Conservation (phyloP, 2,329 filamentous ascomycete genomes). For the Nemania sp. region DNA sequence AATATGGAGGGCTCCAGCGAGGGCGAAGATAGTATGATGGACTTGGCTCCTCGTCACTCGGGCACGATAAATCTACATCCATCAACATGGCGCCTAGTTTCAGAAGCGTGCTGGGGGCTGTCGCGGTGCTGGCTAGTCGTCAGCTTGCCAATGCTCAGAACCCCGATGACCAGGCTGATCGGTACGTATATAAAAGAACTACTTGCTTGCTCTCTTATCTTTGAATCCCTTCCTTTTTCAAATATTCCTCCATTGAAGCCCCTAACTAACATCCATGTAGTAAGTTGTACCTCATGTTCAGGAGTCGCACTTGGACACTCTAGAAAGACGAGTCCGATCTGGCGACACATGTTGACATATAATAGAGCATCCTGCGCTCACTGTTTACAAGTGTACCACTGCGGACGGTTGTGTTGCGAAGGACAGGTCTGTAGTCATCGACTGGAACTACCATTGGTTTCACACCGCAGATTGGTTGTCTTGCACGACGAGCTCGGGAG, state of each 20-base stretch:
- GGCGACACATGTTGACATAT: conserved; percentile 12
- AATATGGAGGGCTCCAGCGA: conserved; percentile 18
- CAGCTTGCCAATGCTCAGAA: conserved; percentile 37
- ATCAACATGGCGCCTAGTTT: conserved; percentile 35
- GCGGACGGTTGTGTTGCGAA: conserved; percentile 60
- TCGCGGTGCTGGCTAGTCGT: conserved; percentile 31
- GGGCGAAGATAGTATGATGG: neutral
- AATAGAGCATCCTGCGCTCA: conserved; percentile 59
- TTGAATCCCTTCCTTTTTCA: neutral
- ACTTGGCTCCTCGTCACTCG: conserved; percentile 16
- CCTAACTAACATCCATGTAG: conserved; percentile 28
- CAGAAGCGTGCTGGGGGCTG: conserved; percentile 29
- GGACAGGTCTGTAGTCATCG: conserved; percentile 64
- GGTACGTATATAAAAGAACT: conserved; percentile 28
- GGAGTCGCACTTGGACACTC: neutral
- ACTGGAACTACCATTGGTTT: conserved; percentile 57
- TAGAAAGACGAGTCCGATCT: neutral
- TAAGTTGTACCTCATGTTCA: conserved; percentile 19
- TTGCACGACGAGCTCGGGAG: conserved; percentile 48
- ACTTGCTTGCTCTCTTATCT: neutral
- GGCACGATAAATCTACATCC: neutral
- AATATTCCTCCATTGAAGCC: neutral
- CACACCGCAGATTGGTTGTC: conserved; percentile 34
- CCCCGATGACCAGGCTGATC: conserved; percentile 37
- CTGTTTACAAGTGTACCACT: conserved; percentile 64